Evolutionary conservation across 73 alveolate genomes (phyloP), one percentile per base, ranked within the genome.

Genomic region (Tetrahymena thermophila): DNA sequence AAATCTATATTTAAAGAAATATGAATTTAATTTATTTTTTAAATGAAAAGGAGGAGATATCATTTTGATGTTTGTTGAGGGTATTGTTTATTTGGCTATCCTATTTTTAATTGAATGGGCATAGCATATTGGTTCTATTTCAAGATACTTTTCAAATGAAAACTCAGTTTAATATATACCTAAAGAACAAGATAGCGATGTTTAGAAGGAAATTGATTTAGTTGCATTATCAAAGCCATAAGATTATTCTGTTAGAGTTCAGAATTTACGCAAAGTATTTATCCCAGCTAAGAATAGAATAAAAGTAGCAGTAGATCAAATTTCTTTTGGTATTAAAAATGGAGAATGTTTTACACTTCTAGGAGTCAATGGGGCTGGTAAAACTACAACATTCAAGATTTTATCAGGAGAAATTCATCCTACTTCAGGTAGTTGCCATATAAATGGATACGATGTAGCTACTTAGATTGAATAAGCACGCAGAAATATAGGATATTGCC

Each of bases 291-390:
- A 55, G 43, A 93, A 93, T 34, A 95, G 96, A 35, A 95, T 93
- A 57, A 96, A 96, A 71, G 97, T 96, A 1, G 99, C 99, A 35
- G 99, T 99, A 16, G 97, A 98, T 94, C 96, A 97, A 83, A 97
- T 98, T 19, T 95, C 98, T 44, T 98, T 99, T 94, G 99, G 99
- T 85, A 96, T 99, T 55, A 98, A 98, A 85, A 97, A 99, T 94
- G 99, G 99, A 34, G 99, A 99, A 96, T 98, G 99, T 95, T 99
- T 99, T 97, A 99, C 99, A 1, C 97, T 99, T 34, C 96, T 99
- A 23, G 99, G 99, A 85, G 99, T 98, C 28, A 98, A 99, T 94
- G 99, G 99, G 55, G 99, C 99, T 42, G 99, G 99, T 44, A 99
- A 99, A 95, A 98, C 99, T 38, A 98, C 99, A 1, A 98, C 99